phyloP scores from a whole-genome alignment of 106 monocot species.

The Apostasia ramifera region DNA sequence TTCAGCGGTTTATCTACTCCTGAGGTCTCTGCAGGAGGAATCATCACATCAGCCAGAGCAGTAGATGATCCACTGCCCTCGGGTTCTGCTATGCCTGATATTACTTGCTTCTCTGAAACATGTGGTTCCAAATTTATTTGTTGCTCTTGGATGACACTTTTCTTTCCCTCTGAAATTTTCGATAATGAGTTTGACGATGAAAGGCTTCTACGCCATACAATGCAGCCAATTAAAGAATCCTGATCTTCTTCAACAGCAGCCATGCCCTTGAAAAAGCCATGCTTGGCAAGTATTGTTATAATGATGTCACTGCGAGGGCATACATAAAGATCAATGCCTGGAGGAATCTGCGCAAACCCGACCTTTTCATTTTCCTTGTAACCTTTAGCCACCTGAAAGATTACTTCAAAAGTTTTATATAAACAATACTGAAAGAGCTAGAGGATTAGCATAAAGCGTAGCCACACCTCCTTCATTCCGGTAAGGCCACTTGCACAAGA shows the following conservation, averaged over 20 bases:
- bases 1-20: not conserved
- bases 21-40: constrained; percentile 4
- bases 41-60: not conserved
- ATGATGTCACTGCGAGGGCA: constrained; percentile 72
- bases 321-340: constrained; percentile 58
- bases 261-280: constrained; percentile 84
- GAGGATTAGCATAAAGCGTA: not conserved
- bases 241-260: constrained; percentile 52
- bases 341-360: constrained; percentile 62
- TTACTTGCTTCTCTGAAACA: not conserved
- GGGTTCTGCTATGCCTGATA: no score
- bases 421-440: not conserved
- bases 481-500: constrained; percentile 38
- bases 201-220: constrained; percentile 55
- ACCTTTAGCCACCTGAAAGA: constrained; percentile 42
- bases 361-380: constrained; percentile 48
- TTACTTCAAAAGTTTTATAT: not conserved
- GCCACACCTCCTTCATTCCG: constrained; percentile 66
- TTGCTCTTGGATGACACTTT: constrained; percentile 5
- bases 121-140: not conserved
- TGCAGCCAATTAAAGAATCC: constrained; percentile 75
- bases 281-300: constrained; percentile 76
- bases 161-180: constrained; percentile 21
- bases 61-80: not conserved
- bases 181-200: constrained; percentile 12